Percentiles rank a stretch among this genome's conserved stretches.
Conservation (phyloP, 2,329 filamentous ascomycete genomes). For the Scytalidium sp. region DNA sequence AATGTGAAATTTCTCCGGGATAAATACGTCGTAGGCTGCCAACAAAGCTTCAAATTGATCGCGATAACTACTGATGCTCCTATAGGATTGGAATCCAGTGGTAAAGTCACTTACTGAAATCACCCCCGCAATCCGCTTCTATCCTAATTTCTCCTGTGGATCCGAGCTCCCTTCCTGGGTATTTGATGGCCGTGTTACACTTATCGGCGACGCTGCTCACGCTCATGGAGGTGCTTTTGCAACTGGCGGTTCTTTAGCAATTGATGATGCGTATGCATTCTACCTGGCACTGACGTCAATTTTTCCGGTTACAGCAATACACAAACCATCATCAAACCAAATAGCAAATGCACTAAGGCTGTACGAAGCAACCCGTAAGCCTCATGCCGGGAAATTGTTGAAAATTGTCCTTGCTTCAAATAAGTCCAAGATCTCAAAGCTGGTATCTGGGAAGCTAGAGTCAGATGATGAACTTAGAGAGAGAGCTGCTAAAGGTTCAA, state of each 20-base stretch:
- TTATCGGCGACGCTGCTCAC: conserved; percentile 36
- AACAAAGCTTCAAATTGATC: neutral
- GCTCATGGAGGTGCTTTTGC: conserved; percentile 35
- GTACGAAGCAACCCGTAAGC: conserved; percentile 31
- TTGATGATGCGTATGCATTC: conserved; percentile 36
- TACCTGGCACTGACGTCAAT: conserved; percentile 16
- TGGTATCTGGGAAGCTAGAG: conserved; percentile 12
- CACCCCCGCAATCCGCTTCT: conserved; percentile 28
- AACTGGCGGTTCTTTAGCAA: conserved; percentile 34
- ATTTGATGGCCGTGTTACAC: conserved; percentile 26
- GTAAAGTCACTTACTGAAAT: conserved; percentile 29
- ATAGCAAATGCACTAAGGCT: conserved; percentile 23
- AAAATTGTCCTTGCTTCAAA: conserved; percentile 13
- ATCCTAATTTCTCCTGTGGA: conserved; percentile 31
- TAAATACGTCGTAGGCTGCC: conserved; percentile 20
- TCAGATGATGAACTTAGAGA: conserved; percentile 25
- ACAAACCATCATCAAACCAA: conserved; percentile 11
- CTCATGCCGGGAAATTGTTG: conserved; percentile 30
- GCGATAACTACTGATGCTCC: neutral
- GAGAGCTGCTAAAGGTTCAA: conserved; percentile 53
- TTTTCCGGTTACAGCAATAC: conserved; percentile 9
- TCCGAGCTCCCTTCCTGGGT: conserved; percentile 27
- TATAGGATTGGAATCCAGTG: conserved; percentile 32
- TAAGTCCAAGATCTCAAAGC: conserved; percentile 10
- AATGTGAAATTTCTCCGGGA: conserved; percentile 24